Conservation (phyloP, 768 basidiomycete species). For the Asterophora parasitica region DNA sequence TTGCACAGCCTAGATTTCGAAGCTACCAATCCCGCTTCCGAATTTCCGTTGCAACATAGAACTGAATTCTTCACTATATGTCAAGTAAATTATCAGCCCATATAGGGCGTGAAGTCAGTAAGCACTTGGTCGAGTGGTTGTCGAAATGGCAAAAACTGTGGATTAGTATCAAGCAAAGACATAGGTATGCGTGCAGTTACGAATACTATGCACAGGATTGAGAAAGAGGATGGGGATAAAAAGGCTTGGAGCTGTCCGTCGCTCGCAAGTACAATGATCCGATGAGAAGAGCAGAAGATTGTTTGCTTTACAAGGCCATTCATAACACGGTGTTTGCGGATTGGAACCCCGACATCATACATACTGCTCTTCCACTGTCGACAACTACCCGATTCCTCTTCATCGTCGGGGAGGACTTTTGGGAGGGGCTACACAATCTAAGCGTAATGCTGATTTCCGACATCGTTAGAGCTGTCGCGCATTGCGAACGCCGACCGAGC, state of each 20-base stretch:
- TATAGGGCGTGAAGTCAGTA: background rate
- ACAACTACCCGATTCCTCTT: background rate
- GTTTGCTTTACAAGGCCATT: conserved; percentile 1
- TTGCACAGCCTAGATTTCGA: background rate
- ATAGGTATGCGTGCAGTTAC: background rate
- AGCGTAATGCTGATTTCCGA: conserved; percentile 2
- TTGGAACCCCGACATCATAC: background rate
- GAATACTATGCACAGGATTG: background rate
- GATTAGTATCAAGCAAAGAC: background rate
- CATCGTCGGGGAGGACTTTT: conserved; percentile 8
- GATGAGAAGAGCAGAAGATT: background rate
- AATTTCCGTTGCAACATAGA: no score
- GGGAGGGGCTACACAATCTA: conserved; percentile 4
- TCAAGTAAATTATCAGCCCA: background rate
- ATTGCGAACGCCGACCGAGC: background rate
- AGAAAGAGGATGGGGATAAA: background rate
- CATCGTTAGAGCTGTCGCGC: background rate
- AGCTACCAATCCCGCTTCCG: background rate
- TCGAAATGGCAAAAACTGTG: no score
- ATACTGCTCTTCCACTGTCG: background rate
- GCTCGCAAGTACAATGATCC: conserved; percentile 4
- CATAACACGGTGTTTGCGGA: background rate
- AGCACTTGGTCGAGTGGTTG: background rate
- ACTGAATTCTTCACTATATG: background rate
- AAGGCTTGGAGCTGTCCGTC: background rate